Percentiles rank a stretch among this genome's conserved stretches.
Evolutionary conservation across 306 rosid species (phyloP).

Genomic region (Pterocarpus macrocarpus): DNA sequence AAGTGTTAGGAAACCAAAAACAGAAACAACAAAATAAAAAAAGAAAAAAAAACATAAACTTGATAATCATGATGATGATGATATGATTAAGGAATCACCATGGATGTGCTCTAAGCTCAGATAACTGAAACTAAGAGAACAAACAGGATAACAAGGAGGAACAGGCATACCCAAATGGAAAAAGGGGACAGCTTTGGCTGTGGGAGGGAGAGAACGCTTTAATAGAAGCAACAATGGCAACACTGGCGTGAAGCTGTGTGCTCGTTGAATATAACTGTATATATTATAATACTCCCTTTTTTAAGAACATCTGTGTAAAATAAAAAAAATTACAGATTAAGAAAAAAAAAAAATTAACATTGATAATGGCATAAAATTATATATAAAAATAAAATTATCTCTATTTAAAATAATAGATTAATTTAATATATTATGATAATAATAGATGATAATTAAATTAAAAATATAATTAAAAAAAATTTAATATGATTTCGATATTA

Average conservation of each 20-base stretch:
- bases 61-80: background rate
- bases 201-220: background rate
- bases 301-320: too few species aligned
- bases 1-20: constrained; percentile 2
- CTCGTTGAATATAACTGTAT: background rate
- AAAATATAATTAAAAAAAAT: too few species aligned
- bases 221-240: background rate
- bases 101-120: background rate
- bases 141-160: background rate
- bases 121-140: background rate
- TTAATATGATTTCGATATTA: too few species aligned
- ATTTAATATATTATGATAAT: too few species aligned
- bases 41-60: background rate
- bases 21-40: too few species aligned
- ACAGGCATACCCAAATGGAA: constrained; percentile 30
- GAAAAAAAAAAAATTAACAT: too few species aligned
- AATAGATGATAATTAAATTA: too few species aligned
- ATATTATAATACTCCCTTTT: too few species aligned
- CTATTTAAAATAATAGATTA: too few species aligned
- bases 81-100: background rate
- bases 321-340: too few species aligned
- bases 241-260: background rate
- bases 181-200: background rate
- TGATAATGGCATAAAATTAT: too few species aligned
- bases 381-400: too few species aligned